Evolutionary conservation across 129 eudicot species (phyloP).

Genomic region (Calendula officinalis): DNA sequence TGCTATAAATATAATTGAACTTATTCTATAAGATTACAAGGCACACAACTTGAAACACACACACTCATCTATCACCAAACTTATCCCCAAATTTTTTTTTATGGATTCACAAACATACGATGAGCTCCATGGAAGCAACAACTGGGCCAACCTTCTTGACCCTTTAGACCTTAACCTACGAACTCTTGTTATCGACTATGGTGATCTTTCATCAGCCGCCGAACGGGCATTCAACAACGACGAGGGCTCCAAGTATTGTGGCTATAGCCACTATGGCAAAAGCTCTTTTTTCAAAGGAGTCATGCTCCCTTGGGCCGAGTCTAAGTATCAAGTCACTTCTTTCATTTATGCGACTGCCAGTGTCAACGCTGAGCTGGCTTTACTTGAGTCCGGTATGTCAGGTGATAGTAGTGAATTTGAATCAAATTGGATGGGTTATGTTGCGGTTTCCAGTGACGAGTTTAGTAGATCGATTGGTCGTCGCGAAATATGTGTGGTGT

Average conservation of each 20-base stretch:
- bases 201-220: slow-evolving; percentile 63
- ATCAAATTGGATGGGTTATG: slow-evolving; percentile 61
- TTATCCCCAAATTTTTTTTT: not conserved
- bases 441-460: slow-evolving; percentile 52
- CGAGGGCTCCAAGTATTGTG: slow-evolving; percentile 44
- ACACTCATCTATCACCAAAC: not conserved
- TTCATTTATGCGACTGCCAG: slow-evolving; percentile 31
- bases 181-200: slow-evolving; percentile 51
- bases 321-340: slow-evolving; percentile 36
- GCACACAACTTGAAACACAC: not conserved
- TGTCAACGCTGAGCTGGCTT: not conserved
- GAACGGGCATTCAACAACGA: slow-evolving; percentile 56
- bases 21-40: not conserved
- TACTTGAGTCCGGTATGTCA: slow-evolving; percentile 18
- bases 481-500: slow-evolving; percentile 53
- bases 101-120: slow-evolving; percentile 29
- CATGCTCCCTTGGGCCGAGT: slow-evolving; percentile 32
- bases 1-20: slow-evolving; percentile 13
- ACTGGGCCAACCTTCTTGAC: slow-evolving; percentile 66
- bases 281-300: slow-evolving; percentile 27
- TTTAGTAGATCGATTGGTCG: slow-evolving; percentile 39
- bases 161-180: slow-evolving; percentile 52
- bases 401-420: slow-evolving; percentile 25
- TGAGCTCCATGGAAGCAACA: slow-evolving; percentile 34
- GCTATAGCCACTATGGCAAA: slow-evolving; percentile 31